Evolutionary conservation across 2,329 filamentous ascomycete species (phyloP).

Genomic region (Herpotrichia juniperi): DNA sequence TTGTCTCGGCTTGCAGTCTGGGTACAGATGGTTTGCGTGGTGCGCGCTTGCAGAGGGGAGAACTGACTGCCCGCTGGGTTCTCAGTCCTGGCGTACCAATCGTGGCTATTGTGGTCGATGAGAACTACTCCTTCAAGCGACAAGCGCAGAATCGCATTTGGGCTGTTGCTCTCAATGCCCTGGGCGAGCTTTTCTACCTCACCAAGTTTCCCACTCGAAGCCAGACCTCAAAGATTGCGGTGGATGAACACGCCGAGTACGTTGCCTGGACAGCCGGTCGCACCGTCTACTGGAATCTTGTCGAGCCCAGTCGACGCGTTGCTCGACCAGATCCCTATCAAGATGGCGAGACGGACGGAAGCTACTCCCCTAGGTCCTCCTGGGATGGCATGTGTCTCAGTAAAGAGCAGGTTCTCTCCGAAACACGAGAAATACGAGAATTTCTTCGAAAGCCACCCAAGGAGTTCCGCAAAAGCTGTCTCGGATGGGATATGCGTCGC

Average conservation of each 20-base stretch:
- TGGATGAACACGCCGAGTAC: constrained; percentile 62
- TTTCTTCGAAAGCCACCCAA: constrained; percentile 75
- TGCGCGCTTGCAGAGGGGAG: constrained; percentile 70
- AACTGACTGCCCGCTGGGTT: constrained; percentile 86
- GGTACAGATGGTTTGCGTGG: constrained; percentile 65
- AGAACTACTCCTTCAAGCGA: constrained; percentile 75
- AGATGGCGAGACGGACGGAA: constrained; percentile 67
- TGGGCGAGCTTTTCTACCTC: constrained; percentile 90
- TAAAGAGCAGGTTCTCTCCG: constrained; percentile 72
- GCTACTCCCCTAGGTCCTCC: constrained; percentile 82
- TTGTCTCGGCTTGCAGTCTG: constrained; percentile 82
- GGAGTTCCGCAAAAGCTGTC: constrained; percentile 77
- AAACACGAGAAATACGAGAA: constrained; percentile 81
- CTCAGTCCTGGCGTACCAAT: constrained; percentile 93
- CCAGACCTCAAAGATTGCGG: constrained; percentile 54
- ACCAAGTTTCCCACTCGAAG: constrained; percentile 69
- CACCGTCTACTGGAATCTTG: constrained; percentile 78
- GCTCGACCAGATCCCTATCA: constrained; percentile 76
- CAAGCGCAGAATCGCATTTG: constrained; percentile 75
- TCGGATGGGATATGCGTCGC: constrained; percentile 92
- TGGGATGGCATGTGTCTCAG: constrained; percentile 74
- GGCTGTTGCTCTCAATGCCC: constrained; percentile 91
- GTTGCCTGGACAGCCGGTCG: constrained; percentile 82
- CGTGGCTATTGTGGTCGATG: constrained; percentile 81
- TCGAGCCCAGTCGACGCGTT: constrained; percentile 76